Base-by-base conservation (phyloP, 2,329 filamentous ascomycete species). In the Thielaviopsis punctulata region DNA sequence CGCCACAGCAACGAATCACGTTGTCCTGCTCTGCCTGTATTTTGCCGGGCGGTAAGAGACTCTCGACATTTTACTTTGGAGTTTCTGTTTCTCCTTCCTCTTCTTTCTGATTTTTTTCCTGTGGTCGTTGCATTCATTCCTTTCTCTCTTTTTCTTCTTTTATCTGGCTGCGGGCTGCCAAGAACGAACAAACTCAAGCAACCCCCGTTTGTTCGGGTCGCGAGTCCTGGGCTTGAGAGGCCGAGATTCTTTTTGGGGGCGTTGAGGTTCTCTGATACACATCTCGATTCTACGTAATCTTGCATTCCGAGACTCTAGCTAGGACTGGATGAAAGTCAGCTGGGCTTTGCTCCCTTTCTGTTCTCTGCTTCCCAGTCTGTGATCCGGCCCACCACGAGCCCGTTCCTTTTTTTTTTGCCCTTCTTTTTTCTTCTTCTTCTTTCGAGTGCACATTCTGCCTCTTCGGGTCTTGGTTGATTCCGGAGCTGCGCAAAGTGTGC, bases 71-170 rank as follows among this genome's bases (percentile, higher is more conserved):
- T 30, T 43, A 5, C 19, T 41, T 9, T 1, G 15, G 33, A 3
- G 6, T 21, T 48, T 50, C 19, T 15, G n/a, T 23, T 49, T 49
- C 7, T 49, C 9, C 12, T 48, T 21, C 15, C 23, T 53, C 23
- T 21, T 30, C 24, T n/a, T 50, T 30, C 27, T 13, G 15, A 21
- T 51, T 24, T 33, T 45, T 46, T 18, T 24, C 44, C 19, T 25
- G 12, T n/a, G n/a, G 44, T 46, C 21, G 24, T 25, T 22, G 21
- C 44, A 46, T 24, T 46, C 21, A 15, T 24, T 46, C 47, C 62
- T 66, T 62, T 59, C 64, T 61, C 65, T 61, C 62, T 65, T 61
- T 61, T 61, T 63, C 60, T 65, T 57, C 58, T 55, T 54, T 57
- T 60, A 53, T 59, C 60, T n/a, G n/a, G n/a, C 58, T 55, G 4